Conservation (phyloP, 208 protist species). For the Trypanosoma mega region DNA sequence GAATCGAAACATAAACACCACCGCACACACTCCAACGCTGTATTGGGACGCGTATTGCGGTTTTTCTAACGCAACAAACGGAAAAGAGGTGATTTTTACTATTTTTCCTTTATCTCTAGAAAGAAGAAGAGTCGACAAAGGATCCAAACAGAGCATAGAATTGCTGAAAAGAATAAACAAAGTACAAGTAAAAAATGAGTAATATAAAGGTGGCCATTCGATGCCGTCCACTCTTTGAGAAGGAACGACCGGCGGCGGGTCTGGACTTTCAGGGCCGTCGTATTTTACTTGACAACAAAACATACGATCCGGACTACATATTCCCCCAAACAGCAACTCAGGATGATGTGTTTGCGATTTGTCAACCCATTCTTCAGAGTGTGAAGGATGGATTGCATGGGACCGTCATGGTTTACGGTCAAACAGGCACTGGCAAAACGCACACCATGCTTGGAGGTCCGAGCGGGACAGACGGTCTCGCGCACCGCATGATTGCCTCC, state of each 20-base stretch:
- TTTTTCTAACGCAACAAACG: too few relatives aligned
- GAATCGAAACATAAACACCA: too few relatives aligned
- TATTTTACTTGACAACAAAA: conserved; percentile 86
- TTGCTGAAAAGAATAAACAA: background rate
- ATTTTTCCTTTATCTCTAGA: too few relatives aligned
- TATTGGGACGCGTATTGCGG: too few relatives aligned
- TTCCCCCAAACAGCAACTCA: conserved; percentile 70
- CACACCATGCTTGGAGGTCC: conserved; percentile 94
- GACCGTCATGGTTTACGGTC: conserved; percentile 94
- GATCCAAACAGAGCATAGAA: background rate
- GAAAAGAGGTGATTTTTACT: too few relatives aligned
- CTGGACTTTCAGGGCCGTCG: conserved; percentile 81
- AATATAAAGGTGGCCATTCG: conserved; percentile 89
- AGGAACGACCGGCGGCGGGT: conserved; percentile 66
- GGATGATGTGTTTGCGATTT: conserved; percentile 83
- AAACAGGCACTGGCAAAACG: conserved; percentile 96
- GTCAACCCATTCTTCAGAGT: conserved; percentile 82
- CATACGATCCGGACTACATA: conserved; percentile 89
- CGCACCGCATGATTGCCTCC: conserved; percentile 89
- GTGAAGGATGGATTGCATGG: conserved; percentile 91
- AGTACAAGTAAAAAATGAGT: conserved; percentile 34
- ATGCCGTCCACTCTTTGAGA: conserved; percentile 78
- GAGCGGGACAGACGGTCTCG: conserved; percentile 63
- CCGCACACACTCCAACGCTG: too few relatives aligned
- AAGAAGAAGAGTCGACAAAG: too few relatives aligned